Percentiles rank a stretch among this genome's conserved stretches.
Conservation (phyloP, 176 grass and related monocot genomes). For the Avena sativa region DNA sequence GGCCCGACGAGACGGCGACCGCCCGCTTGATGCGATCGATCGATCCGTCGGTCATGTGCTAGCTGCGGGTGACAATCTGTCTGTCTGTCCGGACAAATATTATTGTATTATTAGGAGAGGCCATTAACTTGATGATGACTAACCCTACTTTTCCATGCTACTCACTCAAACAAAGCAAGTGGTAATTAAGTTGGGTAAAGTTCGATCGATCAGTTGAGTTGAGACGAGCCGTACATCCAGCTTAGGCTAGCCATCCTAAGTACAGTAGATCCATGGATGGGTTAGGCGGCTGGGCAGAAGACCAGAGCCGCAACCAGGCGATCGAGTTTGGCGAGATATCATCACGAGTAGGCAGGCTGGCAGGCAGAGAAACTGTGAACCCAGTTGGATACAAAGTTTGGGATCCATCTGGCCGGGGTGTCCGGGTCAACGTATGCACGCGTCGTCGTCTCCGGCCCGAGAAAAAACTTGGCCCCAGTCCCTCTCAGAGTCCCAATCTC, state of each 20-base stretch:
- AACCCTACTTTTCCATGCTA: too few relatives aligned
- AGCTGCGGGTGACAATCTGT: neutral
- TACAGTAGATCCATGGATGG: neutral
- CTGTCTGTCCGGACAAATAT: neutral
- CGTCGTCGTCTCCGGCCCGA: neutral
- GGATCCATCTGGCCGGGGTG: neutral
- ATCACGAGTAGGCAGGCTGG: neutral
- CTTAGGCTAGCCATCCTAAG: too few relatives aligned
- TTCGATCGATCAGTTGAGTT: neutral
- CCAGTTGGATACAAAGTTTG: neutral
- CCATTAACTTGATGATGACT: neutral
- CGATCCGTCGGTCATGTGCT: neutral
- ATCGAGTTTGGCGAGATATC: constrained; percentile 34
- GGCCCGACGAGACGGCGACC: neutral
- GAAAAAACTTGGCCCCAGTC: constrained; percentile 31
- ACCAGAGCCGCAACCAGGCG: neutral
- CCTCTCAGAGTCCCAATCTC: constrained; percentile 38
- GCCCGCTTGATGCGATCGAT: constrained; percentile 33
- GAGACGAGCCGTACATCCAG: neutral
- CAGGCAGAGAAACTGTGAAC: neutral
- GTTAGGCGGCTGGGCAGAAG: constrained; percentile 25
- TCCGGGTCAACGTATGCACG: neutral
- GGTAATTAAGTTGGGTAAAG: constrained; percentile 23
- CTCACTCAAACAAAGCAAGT: neutral
- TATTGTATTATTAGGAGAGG: neutral